Base-by-base conservation (phyloP, 352 stramenopile genomes). In the Phytophthora litchii region DNA sequence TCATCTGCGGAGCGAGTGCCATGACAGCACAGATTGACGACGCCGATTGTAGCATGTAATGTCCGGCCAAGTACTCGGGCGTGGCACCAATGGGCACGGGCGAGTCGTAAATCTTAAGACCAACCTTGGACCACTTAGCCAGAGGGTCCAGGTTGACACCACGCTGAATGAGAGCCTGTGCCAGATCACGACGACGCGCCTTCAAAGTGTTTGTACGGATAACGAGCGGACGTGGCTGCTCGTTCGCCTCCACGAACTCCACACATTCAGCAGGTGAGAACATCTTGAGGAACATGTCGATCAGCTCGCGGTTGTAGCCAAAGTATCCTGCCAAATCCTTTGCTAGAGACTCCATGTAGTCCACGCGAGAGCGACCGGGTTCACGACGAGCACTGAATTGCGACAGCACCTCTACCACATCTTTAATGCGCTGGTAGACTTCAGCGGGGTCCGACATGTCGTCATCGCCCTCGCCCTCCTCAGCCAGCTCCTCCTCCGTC, bases 161-260 rank as follows among this genome's bases (percentile, higher is more conserved):
- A 52, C 98, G 91, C 73, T 99, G 98, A 75, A 99, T 99, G 19
- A 99, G 82, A 20, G 96, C 94, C 57, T 99, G 89, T 19, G 97
- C 97, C 19, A 99, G 80, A 67, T 99, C 98, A 68, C 98, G 98
- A 64, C 97, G 92, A 61, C 97, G 86, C 23, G 97, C 94, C 83
- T 99, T 99, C 42, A 99, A 82, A 45, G 98, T 99, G 85, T 99
- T 99, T n/a, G 96, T 98, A 52, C 98, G 92, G 51, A 99, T 98
- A 14, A 99, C 97, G 20, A 99, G 78, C 25, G 98, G 98, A 42
- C 98, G 88, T 29, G 95, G 89, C 67, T 97, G 96, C 61, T 99
- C 98, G 63, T 97, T 99, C 32, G 97, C 97, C 64, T 99, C 97
- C 21, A 99, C 78, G 71, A 99, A 99, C 72, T 99, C 97, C 14